Evolutionary conservation across 116 monocot species (phyloP), one percentile per base, ranked within the genome.

Genomic region (Trichopus zeylanicus): DNA sequence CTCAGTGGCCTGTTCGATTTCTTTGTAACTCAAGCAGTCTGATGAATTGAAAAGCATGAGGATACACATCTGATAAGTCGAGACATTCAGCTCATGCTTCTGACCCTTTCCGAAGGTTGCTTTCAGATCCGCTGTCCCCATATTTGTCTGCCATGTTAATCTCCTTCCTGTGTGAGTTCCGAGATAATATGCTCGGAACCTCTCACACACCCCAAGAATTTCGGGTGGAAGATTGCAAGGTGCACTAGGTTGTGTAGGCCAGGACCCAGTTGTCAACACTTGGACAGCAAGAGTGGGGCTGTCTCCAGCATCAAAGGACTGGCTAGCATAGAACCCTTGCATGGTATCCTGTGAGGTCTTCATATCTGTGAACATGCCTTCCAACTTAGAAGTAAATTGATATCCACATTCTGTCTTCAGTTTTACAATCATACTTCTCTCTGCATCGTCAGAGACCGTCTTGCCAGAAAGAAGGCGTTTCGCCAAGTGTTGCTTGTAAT

Each of bases 311-410:
- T 82, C 85, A 29, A 58, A 68, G 35, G 69, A 61, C 34, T 72
- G 76, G 31, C 67, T 85, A 0, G 89, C 73, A 67, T 86, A 75
- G 56, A 94, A 94, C 2, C 81, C 89, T 72, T 68, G 75, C 89
- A 94, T 94, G n/a, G 94, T 94, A 33, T 94, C 94, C 60, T 89
- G 72, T 42, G 94, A 94, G 7, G 94, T 94, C 62, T 74, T 89
- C 86, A 94, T 83, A 65, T 94, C 94, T 20, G 94, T 94, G 31
- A 94, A 89, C 94, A 94, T 94, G 31, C 94, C 94, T 65, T 94
- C 94, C 60, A 94, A 31, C 74, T 94, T 94, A 15, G 89, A 94
- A 6, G 94, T 94, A 51, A 94, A 94, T 73, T 94, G 94, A 70
- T 94, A 94, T 7, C 94, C 94, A 67, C 93, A 93, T 68, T 93